Base-by-base conservation (phyloP, 495 filamentous ascomycete species). In the Aspergillus bertholletiae region DNA sequence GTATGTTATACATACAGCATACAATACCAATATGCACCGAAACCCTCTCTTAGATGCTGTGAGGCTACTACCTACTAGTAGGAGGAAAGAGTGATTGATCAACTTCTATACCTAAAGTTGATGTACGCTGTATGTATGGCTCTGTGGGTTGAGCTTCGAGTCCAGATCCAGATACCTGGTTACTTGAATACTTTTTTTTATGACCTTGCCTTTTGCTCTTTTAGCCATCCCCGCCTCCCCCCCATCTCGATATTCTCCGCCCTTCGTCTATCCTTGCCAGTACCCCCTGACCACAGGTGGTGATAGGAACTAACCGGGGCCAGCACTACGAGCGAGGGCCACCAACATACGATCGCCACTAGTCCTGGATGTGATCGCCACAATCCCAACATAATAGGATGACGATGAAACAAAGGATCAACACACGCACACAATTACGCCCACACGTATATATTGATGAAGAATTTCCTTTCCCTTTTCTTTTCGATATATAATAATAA, bases 331-430 rank as follows among this genome's bases (percentile, higher is more conserved):
- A 45, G 49, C 46, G 59, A 50, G 53, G 58, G 53, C 55, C 46
- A 54, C 43, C 46, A 54, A 17, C 28, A 9, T 56, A 27, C 49
- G 66, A 71, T 71, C 68, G 61, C 49, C 67, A 57, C 56, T 64
- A 63, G 58, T 54, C 43, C 44, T 45, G 49, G 54, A 55, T 65
- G 37, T 58, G 63, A 72, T 72, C 67, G 58, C 53, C 56, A 55
- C 34, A 13, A 32, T 50, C 26, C 59, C 48, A 58, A 56, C 39
- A 62, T 55, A 13, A 39, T 28, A 46, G 22, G 53, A n/a, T 48
- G 57, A 58, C 51, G 59, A 62, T 69, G 64, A 64, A 67, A 65
- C 62, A n/a, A n/a, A 60, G 46, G 58, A 57, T 57, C 58, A 51
- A 61, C 48, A 60, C 41, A 24, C 32, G n/a, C n/a, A n/a, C n/a